These are phyloP conservation scores for Dactylonectria estremocensis DNA, from an alignment of 2,329 filamentous ascomycete species.

Conservation along the genomic window DNA sequence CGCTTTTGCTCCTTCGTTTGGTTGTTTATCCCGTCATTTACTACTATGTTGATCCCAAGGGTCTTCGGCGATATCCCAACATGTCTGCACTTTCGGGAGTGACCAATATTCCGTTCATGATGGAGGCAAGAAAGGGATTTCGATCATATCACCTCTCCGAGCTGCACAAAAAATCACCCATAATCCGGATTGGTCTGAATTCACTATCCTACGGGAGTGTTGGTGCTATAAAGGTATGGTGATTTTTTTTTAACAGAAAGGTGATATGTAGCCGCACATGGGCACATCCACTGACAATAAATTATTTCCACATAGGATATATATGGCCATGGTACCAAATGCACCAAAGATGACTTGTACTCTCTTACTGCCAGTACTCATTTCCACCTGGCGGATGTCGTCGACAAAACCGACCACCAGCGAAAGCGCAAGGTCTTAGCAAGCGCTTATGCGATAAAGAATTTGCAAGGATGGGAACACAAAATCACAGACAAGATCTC, in stretches of 20 bases:
- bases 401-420: slow-evolving; percentile 65
- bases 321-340: slow-evolving; percentile 62
- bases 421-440: slow-evolving; percentile 65
- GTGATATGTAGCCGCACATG: too few relatives aligned
- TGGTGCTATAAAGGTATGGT: slow-evolving; percentile 44
- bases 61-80: slow-evolving; percentile 39
- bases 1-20: too few relatives aligned
- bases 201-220: slow-evolving; percentile 39
- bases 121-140: slow-evolving; percentile 50
- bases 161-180: slow-evolving; percentile 57
- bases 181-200: slow-evolving; percentile 44
- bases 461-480: slow-evolving; percentile 67
- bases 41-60: slow-evolving; percentile 53
- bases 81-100: slow-evolving; percentile 34
- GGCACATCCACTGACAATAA: too few relatives aligned
- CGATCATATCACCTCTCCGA: slow-evolving; percentile 62
- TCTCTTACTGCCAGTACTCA: slow-evolving; percentile 60
- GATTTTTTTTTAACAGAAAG: too few relatives aligned
- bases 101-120: slow-evolving; percentile 30
- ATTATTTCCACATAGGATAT: too few relatives aligned
- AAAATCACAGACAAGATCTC: slow-evolving; percentile 65
- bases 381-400: slow-evolving; percentile 65
- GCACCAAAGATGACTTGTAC: slow-evolving; percentile 65
- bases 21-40: too few relatives aligned
- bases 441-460: slow-evolving; percentile 66